These are phyloP conservation scores for Lagenidium sp. DNA, from an alignment of 352 stramenopile species.

Conservation along the genomic window DNA sequence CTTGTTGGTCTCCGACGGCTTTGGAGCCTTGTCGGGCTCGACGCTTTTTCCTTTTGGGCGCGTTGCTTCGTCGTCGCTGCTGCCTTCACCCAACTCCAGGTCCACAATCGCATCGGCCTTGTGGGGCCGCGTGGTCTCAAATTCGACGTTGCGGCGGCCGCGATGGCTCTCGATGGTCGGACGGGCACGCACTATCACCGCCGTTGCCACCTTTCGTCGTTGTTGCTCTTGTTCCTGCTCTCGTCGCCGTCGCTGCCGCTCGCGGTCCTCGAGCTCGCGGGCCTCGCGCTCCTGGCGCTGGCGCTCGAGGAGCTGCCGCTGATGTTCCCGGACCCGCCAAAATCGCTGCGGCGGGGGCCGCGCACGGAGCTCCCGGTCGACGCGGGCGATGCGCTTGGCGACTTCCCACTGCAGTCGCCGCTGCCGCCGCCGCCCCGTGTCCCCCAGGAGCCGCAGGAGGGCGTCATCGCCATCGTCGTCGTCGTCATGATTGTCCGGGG, in stretches of 20 bases:
- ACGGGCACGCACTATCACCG: too few species aligned
- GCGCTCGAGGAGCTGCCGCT: slow-evolving; percentile 16
- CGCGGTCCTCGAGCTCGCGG: slow-evolving; percentile 1
- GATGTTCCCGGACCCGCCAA: slow-evolving; percentile 31
- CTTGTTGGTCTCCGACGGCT: too few species aligned
- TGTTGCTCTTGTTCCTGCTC: slow-evolving; percentile 5
- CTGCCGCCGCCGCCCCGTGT: slow-evolving; percentile 25
- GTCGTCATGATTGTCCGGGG: not conserved
- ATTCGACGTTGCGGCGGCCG: too few species aligned
- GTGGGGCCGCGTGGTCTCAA: too few species aligned
- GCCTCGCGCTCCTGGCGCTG: too few species aligned
- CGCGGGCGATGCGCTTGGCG: slow-evolving; percentile 49
- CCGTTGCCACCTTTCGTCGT: too few species aligned
- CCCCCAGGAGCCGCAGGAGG: slow-evolving; percentile 11
- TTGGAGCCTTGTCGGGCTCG: too few species aligned
- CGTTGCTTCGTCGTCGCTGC: too few species aligned
- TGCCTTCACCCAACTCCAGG: too few species aligned
- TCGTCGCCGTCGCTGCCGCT: slow-evolving; percentile 2
- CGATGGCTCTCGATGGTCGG: too few species aligned
- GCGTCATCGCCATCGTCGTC: not conserved
- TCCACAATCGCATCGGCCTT: too few species aligned
- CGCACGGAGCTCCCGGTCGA: slow-evolving; percentile 46
- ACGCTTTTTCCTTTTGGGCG: too few species aligned
- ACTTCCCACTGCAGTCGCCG: slow-evolving; percentile 63
- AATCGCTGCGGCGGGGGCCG: slow-evolving; percentile 37